Evolutionary conservation across 306 rosid species (phyloP), one percentile per base, ranked within the genome.

Genomic region (Trifolium subterraneum): DNA sequence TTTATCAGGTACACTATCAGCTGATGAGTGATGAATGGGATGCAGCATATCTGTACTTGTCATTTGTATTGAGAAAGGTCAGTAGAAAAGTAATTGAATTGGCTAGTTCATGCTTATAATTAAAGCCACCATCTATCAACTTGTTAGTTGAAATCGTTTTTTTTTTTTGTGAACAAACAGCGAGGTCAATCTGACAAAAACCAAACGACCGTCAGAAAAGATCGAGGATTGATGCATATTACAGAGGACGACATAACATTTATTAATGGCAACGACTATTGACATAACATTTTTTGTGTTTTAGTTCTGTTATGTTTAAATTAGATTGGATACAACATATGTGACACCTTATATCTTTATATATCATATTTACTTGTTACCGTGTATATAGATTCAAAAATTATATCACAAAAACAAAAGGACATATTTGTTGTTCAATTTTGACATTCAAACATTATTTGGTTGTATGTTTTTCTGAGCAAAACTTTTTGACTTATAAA

Each of bases 151-250:
- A 80, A 54, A n/a, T 59, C 35, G 4, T 2, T 38, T 48, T 29
- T 36, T 36, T 2, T 36, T 69, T 14, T 7, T 72, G 55, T 73
- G 38, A 81, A 19, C 77, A 63, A 80, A 76, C 89, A 93, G 96
- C 90, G 89, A 52, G 98, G 97, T 74, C 90, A 87, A 64, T 88
- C 92, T 0, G 93, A 89, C 35, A 82, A 78, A 81, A 76, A 68
- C 44, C 93, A 81, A 75, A 58, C 20, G 13, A 78, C 54, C 20
- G 33, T 56, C 23, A 84, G 76, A 82, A 86, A 73, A 75, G 92
- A 89, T 42, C 67, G 87, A 19, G 97, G 97, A 58, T 85, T 62
- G 72, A 89, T 87, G 96, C 80, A 90, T 10, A 90, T 89, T 70
- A 62, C 86, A 52, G 89, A 89, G 74, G 93, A 86, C 71, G 93